A percentile compares a stretch with the other conserved stretches of the same genome.
phyloP scores from a whole-genome alignment of 495 filamentous ascomycete species.

The Platismatia glauca region DNA sequence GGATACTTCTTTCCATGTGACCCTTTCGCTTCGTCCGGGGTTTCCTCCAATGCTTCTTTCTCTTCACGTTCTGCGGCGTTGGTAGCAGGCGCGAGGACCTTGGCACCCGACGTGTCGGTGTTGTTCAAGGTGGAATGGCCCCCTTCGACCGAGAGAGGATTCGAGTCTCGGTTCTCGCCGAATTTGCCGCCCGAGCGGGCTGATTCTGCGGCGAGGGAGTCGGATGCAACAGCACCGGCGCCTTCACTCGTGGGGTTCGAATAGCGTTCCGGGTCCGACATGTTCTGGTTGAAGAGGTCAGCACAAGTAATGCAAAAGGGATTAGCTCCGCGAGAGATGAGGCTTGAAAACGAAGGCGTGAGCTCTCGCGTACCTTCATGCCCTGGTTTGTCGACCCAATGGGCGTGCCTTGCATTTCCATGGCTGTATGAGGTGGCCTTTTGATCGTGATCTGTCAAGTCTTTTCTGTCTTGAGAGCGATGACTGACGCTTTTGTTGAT shows the following conservation, averaged over 20 bases:
- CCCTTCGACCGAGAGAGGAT: conserved; percentile 40
- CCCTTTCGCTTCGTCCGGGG: conserved; percentile 16
- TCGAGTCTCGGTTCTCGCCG: conserved; percentile 41
- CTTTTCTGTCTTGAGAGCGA: no score
- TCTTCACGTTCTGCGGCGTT: conserved; percentile 42
- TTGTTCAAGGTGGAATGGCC: conserved; percentile 45
- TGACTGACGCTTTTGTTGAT: background rate
- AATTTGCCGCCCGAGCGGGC: conserved; percentile 43
- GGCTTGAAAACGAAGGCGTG: background rate
- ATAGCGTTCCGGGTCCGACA: conserved; percentile 40
- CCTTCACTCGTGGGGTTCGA: conserved; percentile 41
- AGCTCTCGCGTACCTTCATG: conserved; percentile 33
- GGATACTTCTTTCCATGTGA: conserved; percentile 34
- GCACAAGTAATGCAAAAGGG: background rate
- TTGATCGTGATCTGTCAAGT: background rate
- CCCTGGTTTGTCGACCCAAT: conserved; percentile 31
- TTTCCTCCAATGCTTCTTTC: conserved; percentile 31
- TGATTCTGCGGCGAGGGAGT: conserved; percentile 60
- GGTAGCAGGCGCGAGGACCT: conserved; percentile 40
- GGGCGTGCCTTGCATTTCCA: conserved; percentile 44
- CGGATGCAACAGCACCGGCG: conserved; percentile 48
- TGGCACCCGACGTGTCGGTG: conserved; percentile 46
- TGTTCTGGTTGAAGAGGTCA: conserved; percentile 26
- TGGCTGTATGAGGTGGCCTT: conserved; percentile 19
- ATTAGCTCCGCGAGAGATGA: background rate